Evolutionary conservation across 1,139 yeast species (phyloP), one percentile per base, ranked within the genome.

Genomic region (Suhomyces anneliseae): DNA sequence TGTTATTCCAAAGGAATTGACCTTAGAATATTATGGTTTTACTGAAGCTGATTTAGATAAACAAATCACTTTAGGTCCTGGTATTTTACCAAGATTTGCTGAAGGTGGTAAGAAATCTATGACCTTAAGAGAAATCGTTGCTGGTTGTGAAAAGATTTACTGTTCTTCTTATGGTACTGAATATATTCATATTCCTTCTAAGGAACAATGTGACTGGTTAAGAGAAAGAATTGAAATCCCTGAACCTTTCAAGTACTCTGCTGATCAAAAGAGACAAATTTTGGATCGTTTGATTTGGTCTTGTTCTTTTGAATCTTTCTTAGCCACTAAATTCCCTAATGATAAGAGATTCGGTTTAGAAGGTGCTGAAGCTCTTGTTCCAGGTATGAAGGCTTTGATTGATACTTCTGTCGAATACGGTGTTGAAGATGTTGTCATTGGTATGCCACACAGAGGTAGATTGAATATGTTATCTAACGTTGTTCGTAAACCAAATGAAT

Each of bases 391-490:
- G 76, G 88, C 97, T 43, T 73, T 93, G 67, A 92, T 93, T 66
- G 99, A 93, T 70, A 85, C 92, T 55, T 82, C 97, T 40, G 98
- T 92, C 45, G 97, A 90, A 58, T 74, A 77, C 53, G 99, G 99
- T 61, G 85, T 92, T 49, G 97, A 92, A 72, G 98, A 93, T 67
- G 83, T 93, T 53, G 96, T 93, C 62, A 87, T 95, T 61, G 99
- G 99, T 77, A 93, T 93, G 99, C 97, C 99, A 49, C 99, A 93
- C 74, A 90, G 99, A 82, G 99, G 99, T 74, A 87, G 99, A 78
- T 81, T 93, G 64, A 93, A 93, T 71, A 92, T 93, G 87, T 82
- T 93, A 72, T 90, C 97, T 51, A 93, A 93, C 74, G 99, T 93
- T 62, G 97, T 93, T 44, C 88, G 99, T 77, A 93, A 93, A 72